Evolutionary conservation across 176 grass and related monocot species (phyloP), one percentile per base, ranked within the genome.

Genomic region (Musa itinerans): DNA sequence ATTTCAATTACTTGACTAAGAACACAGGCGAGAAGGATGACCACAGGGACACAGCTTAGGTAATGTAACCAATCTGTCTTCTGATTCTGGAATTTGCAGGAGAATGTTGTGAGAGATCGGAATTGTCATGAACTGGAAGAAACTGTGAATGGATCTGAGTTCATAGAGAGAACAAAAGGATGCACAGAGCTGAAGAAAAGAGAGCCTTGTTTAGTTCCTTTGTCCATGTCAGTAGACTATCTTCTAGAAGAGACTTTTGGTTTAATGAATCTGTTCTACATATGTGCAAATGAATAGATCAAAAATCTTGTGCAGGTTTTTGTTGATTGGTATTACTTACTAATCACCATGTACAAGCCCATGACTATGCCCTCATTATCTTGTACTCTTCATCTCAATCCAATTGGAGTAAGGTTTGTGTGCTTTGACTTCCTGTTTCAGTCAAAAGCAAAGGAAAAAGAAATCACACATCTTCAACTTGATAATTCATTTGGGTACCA

Each of bases 171-270:
- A 27, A 69, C 80, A 83, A 67, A 87, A n/a, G 82, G 82, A 81
- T 84, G 80, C 85, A 85, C 86, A 84, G 82, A 93, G 67, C 84
- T 92, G 27, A 88, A 90, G 81, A 87, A 88, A 70, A 87, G 82
- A 73, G 94, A 84, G 73, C 79, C 93, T 89, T 86, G 88, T 85
- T 89, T 93, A 81, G 52, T 93, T 84, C 90, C 90, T 13, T 71
- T 87, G 27, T 83, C 84, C 74, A 89, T 97, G 83, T 76, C 89
- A 75, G 84, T 97, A 63, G 73, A 91, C 27, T 83, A 93, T 72
- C 56, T 80, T 72, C 56, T 80, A 74, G 81, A 61, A 43, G 78
- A 75, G 76, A 82, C 21, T 19, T 72, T 72, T 53, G 15, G 24
- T 15, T 67, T 67, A 29, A 29, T 29, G 9, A 8, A 43, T 43